A percentile compares a stretch with the other conserved stretches of the same genome.
phyloP scores from a whole-genome alignment of 441 rosid species.

The Raphanus hybrid region DNA sequence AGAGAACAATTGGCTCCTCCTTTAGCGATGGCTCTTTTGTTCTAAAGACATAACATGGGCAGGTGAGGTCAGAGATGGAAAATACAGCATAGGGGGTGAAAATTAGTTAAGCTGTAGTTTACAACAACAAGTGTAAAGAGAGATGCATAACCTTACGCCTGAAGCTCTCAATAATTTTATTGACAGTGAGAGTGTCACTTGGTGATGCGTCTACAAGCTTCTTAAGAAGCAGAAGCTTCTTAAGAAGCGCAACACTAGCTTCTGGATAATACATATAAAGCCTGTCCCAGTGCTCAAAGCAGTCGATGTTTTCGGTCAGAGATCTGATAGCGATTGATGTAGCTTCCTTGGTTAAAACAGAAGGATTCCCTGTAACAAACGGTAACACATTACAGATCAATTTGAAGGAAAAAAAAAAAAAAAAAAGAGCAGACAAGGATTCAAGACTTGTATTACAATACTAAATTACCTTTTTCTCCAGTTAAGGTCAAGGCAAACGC shows the following conservation, averaged over 20 bases:
- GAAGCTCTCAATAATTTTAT: neutral
- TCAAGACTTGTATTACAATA: neutral
- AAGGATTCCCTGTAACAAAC: neutral
- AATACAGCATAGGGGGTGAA: neutral
- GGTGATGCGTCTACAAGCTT: neutral
- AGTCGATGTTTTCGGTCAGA: neutral
- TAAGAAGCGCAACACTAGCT: neutral
- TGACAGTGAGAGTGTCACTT: neutral
- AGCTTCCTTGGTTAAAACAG: neutral
- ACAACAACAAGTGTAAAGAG: neutral
- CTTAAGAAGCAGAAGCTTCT: neutral
- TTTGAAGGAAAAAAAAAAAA: neutral
- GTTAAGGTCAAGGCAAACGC: neutral
- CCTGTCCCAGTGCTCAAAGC: neutral
- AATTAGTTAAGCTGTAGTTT: neutral
- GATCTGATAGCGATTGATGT: neutral
- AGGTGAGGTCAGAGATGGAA: conserved; percentile 4
- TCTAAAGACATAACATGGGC: neutral
- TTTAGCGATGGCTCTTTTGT: neutral
- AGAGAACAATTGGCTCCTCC: neutral
- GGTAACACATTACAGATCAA: neutral
- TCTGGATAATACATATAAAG: neutral
- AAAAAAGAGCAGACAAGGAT: neutral
- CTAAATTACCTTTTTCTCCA: neutral
- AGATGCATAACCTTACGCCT: neutral